phyloP scores from a whole-genome alignment of 2,329 filamentous ascomycete genomes.

The Cytospora chrysosperma region DNA sequence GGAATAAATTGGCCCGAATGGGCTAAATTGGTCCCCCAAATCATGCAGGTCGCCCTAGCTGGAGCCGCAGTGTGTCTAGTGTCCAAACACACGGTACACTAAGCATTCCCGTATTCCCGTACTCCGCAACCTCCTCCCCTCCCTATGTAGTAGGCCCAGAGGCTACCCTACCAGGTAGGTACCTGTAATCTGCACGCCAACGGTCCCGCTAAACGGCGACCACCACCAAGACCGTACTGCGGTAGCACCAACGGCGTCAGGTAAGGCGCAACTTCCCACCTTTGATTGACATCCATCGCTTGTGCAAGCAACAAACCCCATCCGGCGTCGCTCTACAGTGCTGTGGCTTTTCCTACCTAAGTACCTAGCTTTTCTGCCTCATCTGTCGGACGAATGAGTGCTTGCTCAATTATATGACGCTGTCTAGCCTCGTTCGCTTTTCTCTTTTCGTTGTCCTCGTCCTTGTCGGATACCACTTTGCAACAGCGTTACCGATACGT shows the following conservation, averaged over 20 bases:
- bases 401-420: not conserved
- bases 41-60: not conserved
- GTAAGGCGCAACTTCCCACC: not conserved
- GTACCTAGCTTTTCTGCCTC: not conserved
- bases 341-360: not conserved
- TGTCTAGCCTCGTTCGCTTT: constrained; percentile 6
- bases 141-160: not conserved
- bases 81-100: not conserved
- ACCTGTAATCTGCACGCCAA: not conserved
- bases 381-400: not conserved
- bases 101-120: not conserved
- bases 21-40: not conserved
- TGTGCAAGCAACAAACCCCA: not conserved
- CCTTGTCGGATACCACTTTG: constrained; percentile 1
- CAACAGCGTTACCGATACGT: constrained; percentile 12
- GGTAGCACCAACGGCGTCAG: constrained; percentile 14
- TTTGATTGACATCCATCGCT: not conserved
- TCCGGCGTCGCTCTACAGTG: constrained; percentile 12
- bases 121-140: no score
- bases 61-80: not conserved
- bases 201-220: not conserved
- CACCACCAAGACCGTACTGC: not conserved
- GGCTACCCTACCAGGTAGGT: not conserved
- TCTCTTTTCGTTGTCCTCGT: constrained; percentile 4
- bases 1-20: not conserved